phyloP scores from a whole-genome alignment of 306 rosid species.

The Gastrolobium bilobum region DNA sequence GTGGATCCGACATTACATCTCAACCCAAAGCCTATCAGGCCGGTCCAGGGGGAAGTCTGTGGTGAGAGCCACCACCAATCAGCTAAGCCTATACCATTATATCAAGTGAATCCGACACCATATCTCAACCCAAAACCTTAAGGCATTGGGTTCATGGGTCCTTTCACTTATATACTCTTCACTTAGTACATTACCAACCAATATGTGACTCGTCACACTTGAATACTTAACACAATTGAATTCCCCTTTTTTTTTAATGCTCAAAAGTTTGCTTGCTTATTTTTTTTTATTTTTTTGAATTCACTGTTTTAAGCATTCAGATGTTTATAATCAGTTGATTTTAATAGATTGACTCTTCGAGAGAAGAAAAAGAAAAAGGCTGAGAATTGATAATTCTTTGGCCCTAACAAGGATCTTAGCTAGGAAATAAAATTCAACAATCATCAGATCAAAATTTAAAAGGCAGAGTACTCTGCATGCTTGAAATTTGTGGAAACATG shows the following conservation, averaged over 20 bases:
- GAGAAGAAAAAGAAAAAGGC: neutral
- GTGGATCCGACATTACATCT: too few relatives aligned
- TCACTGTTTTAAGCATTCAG: neutral
- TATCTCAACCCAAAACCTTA: too few relatives aligned
- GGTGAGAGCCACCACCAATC: too few relatives aligned
- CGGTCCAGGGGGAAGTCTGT: too few relatives aligned
- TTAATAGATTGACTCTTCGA: neutral
- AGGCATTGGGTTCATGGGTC: too few relatives aligned
- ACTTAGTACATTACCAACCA: too few relatives aligned
- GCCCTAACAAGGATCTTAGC: neutral
- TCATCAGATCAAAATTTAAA: constrained; percentile 2
- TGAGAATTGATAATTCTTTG: constrained; percentile 7
- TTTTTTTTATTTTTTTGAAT: neutral
- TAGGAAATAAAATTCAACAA: constrained; percentile 16
- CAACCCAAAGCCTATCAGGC: too few relatives aligned
- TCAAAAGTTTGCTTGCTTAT: neutral
- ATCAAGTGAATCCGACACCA: too few relatives aligned
- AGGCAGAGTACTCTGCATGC: constrained; percentile 21
- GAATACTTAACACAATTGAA: neutral
- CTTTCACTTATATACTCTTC: too few relatives aligned
- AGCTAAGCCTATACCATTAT: too few relatives aligned
- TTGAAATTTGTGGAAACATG: neutral
- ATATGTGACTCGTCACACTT: too few relatives aligned
- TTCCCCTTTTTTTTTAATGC: neutral
- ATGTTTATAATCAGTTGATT: neutral